Evolutionary conservation across 179 eudicot species (phyloP).

Genomic region (Sideroxylon spinosum): DNA sequence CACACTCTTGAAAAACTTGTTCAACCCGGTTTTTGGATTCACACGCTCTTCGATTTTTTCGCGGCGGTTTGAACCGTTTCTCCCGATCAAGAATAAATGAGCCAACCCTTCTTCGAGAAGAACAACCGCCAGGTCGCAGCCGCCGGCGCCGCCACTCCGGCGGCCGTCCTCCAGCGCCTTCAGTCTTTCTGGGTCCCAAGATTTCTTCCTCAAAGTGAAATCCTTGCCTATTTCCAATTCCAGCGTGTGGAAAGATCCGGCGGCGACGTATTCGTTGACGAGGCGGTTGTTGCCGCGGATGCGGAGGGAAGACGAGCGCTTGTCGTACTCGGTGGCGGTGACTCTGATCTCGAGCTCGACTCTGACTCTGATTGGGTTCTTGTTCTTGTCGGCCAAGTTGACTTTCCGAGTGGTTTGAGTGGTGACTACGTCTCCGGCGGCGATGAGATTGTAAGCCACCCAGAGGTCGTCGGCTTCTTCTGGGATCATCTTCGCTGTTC

Average conservation of each 20-base stretch:
- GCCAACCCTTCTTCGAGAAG: constrained; percentile 22
- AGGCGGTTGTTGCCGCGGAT: constrained; percentile 22
- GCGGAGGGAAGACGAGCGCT: constrained; percentile 14
- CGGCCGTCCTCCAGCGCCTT: constrained; percentile 21
- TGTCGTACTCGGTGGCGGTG: constrained; percentile 23
- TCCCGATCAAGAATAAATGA: constrained; percentile 23
- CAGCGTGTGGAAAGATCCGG: constrained; percentile 30
- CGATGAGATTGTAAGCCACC: constrained; percentile 25
- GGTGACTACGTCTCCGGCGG: constrained; percentile 22
- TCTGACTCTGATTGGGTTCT: constrained; percentile 15
- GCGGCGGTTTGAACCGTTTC: constrained; percentile 12
- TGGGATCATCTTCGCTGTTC: constrained; percentile 27
- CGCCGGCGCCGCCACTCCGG: constrained; percentile 14
- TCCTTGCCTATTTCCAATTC: constrained; percentile 28
- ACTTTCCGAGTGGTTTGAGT: constrained; percentile 28
- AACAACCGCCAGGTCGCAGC: constrained; percentile 25
- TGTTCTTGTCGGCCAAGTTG: constrained; percentile 10
- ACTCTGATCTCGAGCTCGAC: constrained; percentile 24
- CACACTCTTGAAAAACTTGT: constrained; percentile 9
- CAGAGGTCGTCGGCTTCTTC: constrained; percentile 36
- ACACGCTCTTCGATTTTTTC: constrained; percentile 13
- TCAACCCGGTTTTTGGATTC: not conserved
- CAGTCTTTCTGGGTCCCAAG: constrained; percentile 26
- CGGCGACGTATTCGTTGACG: constrained; percentile 5
- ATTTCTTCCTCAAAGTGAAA: constrained; percentile 26